Base-by-base conservation (phyloP, 192 early-diverging fungal species). In the Paraglomus occultum region DNA sequence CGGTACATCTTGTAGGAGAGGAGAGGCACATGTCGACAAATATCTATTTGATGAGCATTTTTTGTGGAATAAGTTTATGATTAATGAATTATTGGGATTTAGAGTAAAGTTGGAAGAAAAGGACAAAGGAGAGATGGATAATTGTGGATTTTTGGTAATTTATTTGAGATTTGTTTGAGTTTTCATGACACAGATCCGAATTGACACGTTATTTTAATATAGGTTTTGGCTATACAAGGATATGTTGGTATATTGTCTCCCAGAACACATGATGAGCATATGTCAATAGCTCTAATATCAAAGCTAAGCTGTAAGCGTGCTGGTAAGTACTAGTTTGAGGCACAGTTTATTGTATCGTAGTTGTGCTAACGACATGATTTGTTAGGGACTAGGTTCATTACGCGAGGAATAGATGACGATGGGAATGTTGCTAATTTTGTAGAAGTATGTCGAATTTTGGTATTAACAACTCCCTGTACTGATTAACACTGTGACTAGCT, bases 341-440 rank as follows among this genome's bases (percentile, higher is more conserved):
- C 31, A 3, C 31, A 42, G 17, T 43, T 22, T n/a, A n/a, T 68
- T 14, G 52, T 61, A 20, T 48, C 59, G 15, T 61, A 5, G 6
- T n/a, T n/a, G 31, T 43, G 23, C 23, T 31, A 31, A 15, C n/a
- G 59, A 70, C 66, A 15, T 17, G 73, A 68, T 73, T 77, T 78
- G 38, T 84, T 92, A 51, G 98, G 98, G 6, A 97, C 94, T 43
- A 84, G 98, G 48, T 97, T 92, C 75, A 90, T 94, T 71, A 91
- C 95, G 2, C 88, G 98, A 20, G 98, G 98, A 5, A 88, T 99
- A 42, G 94, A 99, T 67, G 98, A 99, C 70, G 90, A 92, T 67
- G 98, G 98, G 39, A 85, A 91, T 73, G 95, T 96, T 42, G 93
- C 95, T n/a, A 99, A 99, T 74, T 98, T 96, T 79, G 97, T 98